phyloP scores from a whole-genome alignment of 176 grass and related monocot species.

The Tuctoria greenei region DNA sequence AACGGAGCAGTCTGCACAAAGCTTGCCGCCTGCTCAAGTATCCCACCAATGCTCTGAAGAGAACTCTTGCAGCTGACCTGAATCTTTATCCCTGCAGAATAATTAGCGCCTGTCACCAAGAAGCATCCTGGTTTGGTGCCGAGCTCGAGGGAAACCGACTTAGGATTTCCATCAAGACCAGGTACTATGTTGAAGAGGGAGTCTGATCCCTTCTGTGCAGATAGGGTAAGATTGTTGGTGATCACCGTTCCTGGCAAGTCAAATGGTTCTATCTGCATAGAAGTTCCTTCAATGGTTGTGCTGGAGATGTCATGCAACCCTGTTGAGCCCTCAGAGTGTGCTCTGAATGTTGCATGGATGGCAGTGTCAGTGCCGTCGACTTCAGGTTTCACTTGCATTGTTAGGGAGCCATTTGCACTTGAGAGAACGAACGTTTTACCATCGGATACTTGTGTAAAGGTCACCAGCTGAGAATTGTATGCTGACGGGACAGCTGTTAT shows the following conservation, averaged over 20 bases:
- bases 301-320: background rate
- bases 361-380: conserved; percentile 49
- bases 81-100: conserved; percentile 33
- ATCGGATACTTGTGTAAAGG: conserved; percentile 58
- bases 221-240: conserved; percentile 61
- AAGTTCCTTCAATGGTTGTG: conserved; percentile 4
- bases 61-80: conserved; percentile 50
- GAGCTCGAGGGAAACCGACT: conserved; percentile 48
- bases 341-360: conserved; percentile 75
- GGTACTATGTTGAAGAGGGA: conserved; percentile 58
- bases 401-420: conserved; percentile 61
- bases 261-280: conserved; percentile 71
- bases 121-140: conserved; percentile 52
- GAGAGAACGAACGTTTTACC: conserved; percentile 57
- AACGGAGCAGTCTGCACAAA: conserved; percentile 48
- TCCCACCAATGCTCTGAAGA: conserved; percentile 36
- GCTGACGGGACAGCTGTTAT: conserved; percentile 51
- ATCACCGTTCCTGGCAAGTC: conserved; percentile 83
- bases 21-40: conserved; percentile 59
- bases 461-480: conserved; percentile 65
- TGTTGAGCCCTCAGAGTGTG: conserved; percentile 40
- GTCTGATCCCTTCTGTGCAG: conserved; percentile 31
- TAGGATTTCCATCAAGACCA: conserved; percentile 45
- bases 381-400: conserved; percentile 62
- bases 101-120: conserved; percentile 34